These are phyloP conservation scores for Trichophyton rubrum DNA, from an alignment of 2,329 filamentous ascomycete species.

Conservation along the genomic window DNA sequence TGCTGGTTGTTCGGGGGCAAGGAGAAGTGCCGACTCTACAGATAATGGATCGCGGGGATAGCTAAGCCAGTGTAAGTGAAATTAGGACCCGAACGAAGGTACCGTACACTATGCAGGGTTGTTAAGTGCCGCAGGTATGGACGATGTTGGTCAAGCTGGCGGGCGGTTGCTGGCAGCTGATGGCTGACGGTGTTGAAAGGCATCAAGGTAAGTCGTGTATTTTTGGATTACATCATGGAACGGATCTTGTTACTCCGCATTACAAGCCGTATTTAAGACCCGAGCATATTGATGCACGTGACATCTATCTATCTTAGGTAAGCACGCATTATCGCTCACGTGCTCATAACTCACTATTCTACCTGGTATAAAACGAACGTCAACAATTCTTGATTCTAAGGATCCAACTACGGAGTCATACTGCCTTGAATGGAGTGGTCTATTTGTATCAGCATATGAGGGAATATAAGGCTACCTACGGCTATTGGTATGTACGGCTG, in stretches of 20 bases:
- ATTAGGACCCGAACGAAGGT: not conserved
- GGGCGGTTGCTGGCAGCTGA: conserved; percentile 30
- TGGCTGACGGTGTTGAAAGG: not conserved
- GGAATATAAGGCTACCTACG: too few species aligned
- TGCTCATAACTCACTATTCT: too few species aligned
- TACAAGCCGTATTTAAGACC: not conserved
- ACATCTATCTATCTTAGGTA: not conserved
- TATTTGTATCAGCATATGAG: too few species aligned
- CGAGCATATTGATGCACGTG: not conserved
- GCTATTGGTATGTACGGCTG: too few species aligned
- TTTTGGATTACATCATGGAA: conserved; percentile 1
- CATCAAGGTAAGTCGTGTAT: not conserved
- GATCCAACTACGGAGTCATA: too few species aligned
- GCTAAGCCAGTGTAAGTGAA: not conserved
- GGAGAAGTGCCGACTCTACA: not conserved
- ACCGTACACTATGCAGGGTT: not conserved
- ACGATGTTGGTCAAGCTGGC: not conserved
- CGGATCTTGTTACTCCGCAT: not conserved
- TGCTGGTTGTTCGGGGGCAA: not conserved
- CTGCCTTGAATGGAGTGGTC: too few species aligned
- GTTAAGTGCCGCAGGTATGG: not conserved
- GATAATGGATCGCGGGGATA: not conserved
- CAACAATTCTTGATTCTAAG: too few species aligned
- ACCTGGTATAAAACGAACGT: too few species aligned
- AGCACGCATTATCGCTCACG: too few species aligned